Base-by-base conservation (phyloP, 148 eudicot genomes). In the Rhododendron williamsianum region DNA sequence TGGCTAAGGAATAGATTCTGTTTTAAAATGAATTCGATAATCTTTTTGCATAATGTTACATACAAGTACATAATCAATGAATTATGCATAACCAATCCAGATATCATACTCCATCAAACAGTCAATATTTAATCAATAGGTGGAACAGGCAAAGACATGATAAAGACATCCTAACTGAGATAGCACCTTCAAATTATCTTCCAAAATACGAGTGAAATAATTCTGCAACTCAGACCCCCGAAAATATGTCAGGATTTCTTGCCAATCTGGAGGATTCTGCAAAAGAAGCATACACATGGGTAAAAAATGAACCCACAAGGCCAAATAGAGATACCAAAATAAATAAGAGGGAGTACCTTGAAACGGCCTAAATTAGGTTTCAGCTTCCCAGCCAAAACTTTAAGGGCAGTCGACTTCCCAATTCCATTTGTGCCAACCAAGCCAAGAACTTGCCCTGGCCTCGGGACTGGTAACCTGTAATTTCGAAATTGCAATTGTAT, bases 371-470 rank as follows among this genome's bases (percentile, higher is more conserved):
- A 86, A 88, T 97, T 97, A 49, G 99, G 99, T 85, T 97, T 97
- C 90, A 97, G 87, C 83, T 95, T 95, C 87, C 99, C 98, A 82
- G 99, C 98, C 92, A 97, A 90, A 80, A 97, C 99, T 93, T 97
- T 95, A 33, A 97, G 98, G 33, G 98, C 98, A 82, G 99, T 97
- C 56, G 98, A 95, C 87, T 97, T 97, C 78, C 99, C 99, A 91
- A 97, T 97, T 33, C 99, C 99, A 91, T 97, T 97, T 80, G 99
- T 95, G 87, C 99, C 99, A 85, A 97, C 99, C 91, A 97, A 92
- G 52, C 99, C 99, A 88, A 95, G 98, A 91, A 97, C 99, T 87
- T 97, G 99, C 16, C 99, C 98, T 7, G 99, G 99, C 90, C 99
- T 95, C 48, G 98, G 99, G 67, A 95, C 95, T 6, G 99, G 98